Conservation (phyloP, 2,329 filamentous ascomycete species). For the Exophiala viscosa region DNA sequence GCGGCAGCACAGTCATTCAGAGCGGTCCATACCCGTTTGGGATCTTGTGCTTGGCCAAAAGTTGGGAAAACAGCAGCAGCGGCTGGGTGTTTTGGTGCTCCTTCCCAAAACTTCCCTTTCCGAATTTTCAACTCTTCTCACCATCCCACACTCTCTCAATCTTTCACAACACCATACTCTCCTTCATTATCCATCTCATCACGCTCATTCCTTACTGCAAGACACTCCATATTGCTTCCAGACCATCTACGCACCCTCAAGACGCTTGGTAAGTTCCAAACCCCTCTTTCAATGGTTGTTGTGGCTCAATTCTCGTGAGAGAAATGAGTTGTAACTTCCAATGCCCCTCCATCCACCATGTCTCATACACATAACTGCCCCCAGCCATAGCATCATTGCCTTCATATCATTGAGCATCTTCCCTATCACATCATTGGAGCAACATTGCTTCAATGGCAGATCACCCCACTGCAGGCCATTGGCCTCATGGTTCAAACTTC, state of each 20-base stretch:
- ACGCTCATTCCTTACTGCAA: constrained; percentile 13
- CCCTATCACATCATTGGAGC: not conserved
- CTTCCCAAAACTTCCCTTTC: constrained; percentile 13
- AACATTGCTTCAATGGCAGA: constrained; percentile 1
- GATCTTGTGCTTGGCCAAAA: not conserved
- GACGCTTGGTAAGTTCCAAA: constrained; percentile 1
- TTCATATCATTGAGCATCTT: not conserved
- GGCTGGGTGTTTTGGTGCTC: constrained; percentile 4
- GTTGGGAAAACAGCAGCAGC: no score
- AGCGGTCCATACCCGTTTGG: constrained; percentile 11
- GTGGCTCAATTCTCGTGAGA: not conserved
- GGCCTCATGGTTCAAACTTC: no score
- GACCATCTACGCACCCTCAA: constrained; percentile 16
- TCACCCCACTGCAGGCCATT: not conserved
- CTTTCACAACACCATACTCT: constrained; percentile 7
- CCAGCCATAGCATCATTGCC: not conserved
- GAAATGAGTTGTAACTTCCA: not conserved
- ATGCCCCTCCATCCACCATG: not conserved
- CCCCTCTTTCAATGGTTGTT: not conserved
- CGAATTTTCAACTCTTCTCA: constrained; percentile 3
- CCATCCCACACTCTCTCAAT: constrained; percentile 7
- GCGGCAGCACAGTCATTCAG: constrained; percentile 1
- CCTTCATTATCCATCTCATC: constrained; percentile 13
- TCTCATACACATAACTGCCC: not conserved
- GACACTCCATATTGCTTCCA: constrained; percentile 5